These are phyloP conservation scores for Periconia macrospinosa DNA, from an alignment of 2,329 filamentous ascomycete species.

Conservation along the genomic window DNA sequence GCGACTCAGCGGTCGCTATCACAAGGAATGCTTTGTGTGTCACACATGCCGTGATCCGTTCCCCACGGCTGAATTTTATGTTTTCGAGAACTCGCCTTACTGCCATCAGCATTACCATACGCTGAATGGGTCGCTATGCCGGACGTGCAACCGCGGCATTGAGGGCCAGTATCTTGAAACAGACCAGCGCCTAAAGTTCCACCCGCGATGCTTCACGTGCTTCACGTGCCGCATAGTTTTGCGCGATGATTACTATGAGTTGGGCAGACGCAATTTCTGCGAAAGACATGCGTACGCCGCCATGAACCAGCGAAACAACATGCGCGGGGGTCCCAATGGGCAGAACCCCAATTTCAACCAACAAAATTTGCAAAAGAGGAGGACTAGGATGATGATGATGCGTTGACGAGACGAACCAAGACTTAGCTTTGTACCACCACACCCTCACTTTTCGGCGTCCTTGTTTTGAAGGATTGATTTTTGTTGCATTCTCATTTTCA, in stretches of 20 bases:
- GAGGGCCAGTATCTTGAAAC: constrained; percentile 94
- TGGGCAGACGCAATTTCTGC: constrained; percentile 78
- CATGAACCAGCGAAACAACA: constrained; percentile 44
- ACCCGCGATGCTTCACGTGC: constrained; percentile 85
- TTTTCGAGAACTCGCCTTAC: constrained; percentile 82
- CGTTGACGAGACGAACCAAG: constrained; percentile 11
- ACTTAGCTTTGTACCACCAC: too few species aligned
- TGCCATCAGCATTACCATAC: constrained; percentile 92
- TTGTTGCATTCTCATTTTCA: not conserved
- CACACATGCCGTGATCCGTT: constrained; percentile 80
- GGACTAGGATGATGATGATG: constrained; percentile 57
- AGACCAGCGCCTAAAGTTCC: constrained; percentile 75
- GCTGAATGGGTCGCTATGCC: constrained; percentile 84
- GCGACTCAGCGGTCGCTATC: constrained; percentile 87
- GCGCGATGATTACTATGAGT: constrained; percentile 87
- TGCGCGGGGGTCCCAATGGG: constrained; percentile 22
- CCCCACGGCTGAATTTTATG: constrained; percentile 87
- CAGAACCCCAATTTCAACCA: constrained; percentile 23
- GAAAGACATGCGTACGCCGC: constrained; percentile 77
- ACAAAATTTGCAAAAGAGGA: constrained; percentile 48
- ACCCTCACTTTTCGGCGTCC: not conserved
- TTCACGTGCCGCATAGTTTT: constrained; percentile 74
- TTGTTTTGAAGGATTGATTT: not conserved
- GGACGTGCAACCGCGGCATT: constrained; percentile 78
- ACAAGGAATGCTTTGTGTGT: constrained; percentile 94